Evolutionary conservation across 805 yeast genomes (phyloP).

Genomic region (Yamadazyma phyllophila): DNA sequence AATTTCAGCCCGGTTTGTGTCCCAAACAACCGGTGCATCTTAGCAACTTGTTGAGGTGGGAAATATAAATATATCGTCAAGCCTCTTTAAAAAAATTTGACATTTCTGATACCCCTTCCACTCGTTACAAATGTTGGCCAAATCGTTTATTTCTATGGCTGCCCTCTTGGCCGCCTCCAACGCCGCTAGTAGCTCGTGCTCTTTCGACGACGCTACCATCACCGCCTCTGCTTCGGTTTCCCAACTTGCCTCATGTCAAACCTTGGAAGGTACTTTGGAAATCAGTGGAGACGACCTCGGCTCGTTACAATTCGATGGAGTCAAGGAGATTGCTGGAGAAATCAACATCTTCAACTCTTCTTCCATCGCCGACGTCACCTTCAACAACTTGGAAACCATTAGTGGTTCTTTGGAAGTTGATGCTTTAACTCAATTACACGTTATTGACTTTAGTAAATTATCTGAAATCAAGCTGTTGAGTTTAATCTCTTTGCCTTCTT

Average conservation of each 20-base stretch:
- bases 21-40: constrained; percentile 2
- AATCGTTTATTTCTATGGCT: constrained; percentile 11
- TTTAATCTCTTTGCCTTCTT: constrained; percentile 41
- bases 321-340: constrained; percentile 29
- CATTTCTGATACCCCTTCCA: constrained; percentile 2
- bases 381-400: constrained; percentile 28
- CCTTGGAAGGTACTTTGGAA: constrained; percentile 39
- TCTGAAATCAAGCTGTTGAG: constrained; percentile 27
- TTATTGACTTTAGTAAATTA: constrained; percentile 34
- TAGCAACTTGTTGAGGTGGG: not conserved
- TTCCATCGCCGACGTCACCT: constrained; percentile 31
- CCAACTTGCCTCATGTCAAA: constrained; percentile 37
- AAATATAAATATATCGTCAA: constrained; percentile 4
- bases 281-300: constrained; percentile 33
- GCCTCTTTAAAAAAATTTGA: constrained; percentile 2
- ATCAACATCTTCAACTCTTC: constrained; percentile 39
- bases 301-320: constrained; percentile 27
- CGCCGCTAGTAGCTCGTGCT: constrained; percentile 24
- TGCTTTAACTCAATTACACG: constrained; percentile 39
- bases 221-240: constrained; percentile 37
- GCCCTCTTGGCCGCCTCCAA: constrained; percentile 3
- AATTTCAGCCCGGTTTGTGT: constrained; percentile 9
- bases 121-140: constrained; percentile 10
- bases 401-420: constrained; percentile 35
- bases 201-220: constrained; percentile 36